Conservation (phyloP, 148 eudicot species). For the Rhododendron molle region DNA sequence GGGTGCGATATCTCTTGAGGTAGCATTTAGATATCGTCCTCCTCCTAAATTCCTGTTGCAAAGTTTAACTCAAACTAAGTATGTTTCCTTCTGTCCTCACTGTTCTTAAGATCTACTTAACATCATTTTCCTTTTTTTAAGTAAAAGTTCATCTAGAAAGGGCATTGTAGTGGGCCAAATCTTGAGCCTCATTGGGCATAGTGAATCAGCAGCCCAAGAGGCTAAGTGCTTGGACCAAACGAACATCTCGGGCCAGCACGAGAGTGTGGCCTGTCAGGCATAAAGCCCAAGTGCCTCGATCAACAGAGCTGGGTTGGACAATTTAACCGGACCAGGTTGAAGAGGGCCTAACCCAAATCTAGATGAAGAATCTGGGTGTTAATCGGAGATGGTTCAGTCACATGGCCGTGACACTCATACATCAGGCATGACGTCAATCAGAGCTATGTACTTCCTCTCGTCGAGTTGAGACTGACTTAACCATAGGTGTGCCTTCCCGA, state of each 20-base stretch:
- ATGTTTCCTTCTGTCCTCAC: not conserved
- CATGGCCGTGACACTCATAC: not conserved
- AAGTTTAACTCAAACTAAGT: not conserved
- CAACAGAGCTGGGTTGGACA: not conserved
- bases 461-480: not conserved
- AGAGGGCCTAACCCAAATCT: not conserved
- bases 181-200: not conserved
- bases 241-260: not conserved
- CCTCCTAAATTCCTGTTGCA: not conserved
- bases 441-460: not conserved
- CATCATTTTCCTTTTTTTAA: not conserved
- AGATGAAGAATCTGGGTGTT: not conserved
- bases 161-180: not conserved
- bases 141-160: not conserved
- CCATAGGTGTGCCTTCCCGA: not conserved
- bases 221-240: not conserved
- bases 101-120: not conserved
- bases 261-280: not conserved
- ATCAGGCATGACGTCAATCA: not conserved
- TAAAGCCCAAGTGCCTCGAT: not conserved
- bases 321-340: not conserved
- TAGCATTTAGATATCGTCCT: constrained; percentile 15
- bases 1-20: constrained; percentile 97
- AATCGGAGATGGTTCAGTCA: not conserved
- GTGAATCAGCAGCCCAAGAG: not conserved